Evolutionary conservation across 2,329 filamentous ascomycete genomes (phyloP).

Genomic region (Aspergillus neotritici): DNA sequence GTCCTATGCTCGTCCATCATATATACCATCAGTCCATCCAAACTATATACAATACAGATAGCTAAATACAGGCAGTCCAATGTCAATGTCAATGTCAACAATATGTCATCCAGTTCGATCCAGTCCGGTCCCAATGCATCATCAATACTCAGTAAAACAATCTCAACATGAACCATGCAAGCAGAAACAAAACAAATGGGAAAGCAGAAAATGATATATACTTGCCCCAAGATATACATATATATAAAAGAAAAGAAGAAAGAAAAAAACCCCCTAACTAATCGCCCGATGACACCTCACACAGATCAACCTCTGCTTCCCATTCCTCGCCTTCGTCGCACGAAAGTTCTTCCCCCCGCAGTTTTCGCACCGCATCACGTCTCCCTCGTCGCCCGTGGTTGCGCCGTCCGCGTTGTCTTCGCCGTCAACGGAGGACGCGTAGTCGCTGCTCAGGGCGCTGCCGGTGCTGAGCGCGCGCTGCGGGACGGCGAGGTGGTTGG

Average conservation of each 20-base stretch:
- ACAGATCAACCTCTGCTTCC: conserved; percentile 56
- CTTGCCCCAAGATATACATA: no score
- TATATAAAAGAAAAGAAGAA: conserved; percentile 2
- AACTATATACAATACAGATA: no score
- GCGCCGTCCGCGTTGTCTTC: conserved; percentile 44
- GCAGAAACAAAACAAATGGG: no score
- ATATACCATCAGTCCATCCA: no score
- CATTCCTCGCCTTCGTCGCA: conserved; percentile 50
- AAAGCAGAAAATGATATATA: no score
- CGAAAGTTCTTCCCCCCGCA: conserved; percentile 61
- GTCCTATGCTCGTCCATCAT: no score
- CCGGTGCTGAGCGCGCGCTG: conserved; percentile 41
- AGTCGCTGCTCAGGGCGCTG: conserved; percentile 56
- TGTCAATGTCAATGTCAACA: no score
- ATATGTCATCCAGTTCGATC: no score
- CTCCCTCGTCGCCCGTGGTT: conserved; percentile 37
- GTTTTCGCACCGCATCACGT: conserved; percentile 51
- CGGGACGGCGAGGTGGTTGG: conserved; percentile 16
- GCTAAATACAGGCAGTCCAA: no score
- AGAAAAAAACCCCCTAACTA: conserved; percentile 10
- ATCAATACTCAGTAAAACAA: no score
- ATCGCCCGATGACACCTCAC: conserved; percentile 44
- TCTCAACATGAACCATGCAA: no score
- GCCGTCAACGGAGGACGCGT: conserved; percentile 33
- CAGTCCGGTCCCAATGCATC: no score